These are phyloP conservation scores for Gonapodya sp. DNA, from an alignment of 192 early-diverging fungal species.

Conservation along the genomic window DNA sequence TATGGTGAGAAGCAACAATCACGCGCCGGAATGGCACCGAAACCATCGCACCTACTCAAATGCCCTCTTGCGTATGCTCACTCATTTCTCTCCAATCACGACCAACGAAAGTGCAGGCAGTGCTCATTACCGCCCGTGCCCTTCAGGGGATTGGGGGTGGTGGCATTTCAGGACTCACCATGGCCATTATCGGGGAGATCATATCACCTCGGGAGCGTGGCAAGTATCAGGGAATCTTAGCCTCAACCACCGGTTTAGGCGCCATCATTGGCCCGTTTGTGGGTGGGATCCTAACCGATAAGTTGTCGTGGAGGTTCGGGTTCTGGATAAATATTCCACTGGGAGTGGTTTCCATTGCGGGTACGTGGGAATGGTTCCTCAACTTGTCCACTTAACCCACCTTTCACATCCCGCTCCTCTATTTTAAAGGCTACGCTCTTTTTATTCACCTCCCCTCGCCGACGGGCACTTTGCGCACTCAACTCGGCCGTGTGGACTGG, in stretches of 20 bases:
- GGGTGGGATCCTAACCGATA: slow-evolving; percentile 12
- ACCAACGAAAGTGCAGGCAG: no score
- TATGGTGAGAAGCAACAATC: no score
- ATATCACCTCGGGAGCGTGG: slow-evolving; percentile 13
- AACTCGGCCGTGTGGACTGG: slow-evolving; percentile 1
- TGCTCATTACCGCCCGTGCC: slow-evolving; percentile 12
- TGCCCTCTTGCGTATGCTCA: no score
- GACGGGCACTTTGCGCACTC: not conserved
- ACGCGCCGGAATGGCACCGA: no score
- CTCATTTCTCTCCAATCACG: no score
- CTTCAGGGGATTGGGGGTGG: slow-evolving; percentile 16
- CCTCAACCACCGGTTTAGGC: not conserved
- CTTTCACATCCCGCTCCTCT: not conserved
- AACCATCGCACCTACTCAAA: no score
- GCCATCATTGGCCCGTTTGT: slow-evolving; percentile 14
- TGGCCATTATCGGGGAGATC: slow-evolving; percentile 14
- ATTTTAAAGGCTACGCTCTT: not conserved
- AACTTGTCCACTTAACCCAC: no score
- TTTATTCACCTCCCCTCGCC: not conserved
- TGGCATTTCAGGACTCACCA: slow-evolving; percentile 12
- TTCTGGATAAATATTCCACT: slow-evolving; percentile 14
- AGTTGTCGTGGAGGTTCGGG: not conserved
- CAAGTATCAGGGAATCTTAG: slow-evolving; percentile 13
- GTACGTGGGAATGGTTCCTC: no score
- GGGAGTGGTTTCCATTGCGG: not conserved